phyloP scores from a whole-genome alignment of 129 eudicot genomes.

The Lonicera japonica region DNA sequence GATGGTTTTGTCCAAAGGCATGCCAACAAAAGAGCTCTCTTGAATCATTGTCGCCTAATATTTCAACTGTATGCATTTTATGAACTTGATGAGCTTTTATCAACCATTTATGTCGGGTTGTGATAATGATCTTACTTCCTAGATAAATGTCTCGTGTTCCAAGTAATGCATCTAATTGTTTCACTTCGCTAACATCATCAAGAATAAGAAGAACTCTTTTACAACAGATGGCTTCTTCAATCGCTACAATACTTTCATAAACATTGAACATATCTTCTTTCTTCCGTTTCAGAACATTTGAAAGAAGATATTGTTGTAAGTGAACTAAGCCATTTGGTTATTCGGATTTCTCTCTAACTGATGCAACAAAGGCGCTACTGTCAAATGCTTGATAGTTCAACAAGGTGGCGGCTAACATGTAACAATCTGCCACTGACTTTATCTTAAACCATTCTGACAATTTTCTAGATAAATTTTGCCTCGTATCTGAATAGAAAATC shows the following conservation, averaged over 20 bases:
- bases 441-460: background rate
- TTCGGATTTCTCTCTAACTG: slow-evolving; percentile 20
- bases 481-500: slow-evolving; percentile 12
- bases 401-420: background rate
- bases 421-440: background rate
- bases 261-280: slow-evolving; percentile 10
- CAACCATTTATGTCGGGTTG: slow-evolving; percentile 18
- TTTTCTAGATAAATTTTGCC: background rate
- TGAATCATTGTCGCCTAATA: slow-evolving; percentile 10
- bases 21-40: slow-evolving; percentile 25
- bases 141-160: slow-evolving; percentile 23
- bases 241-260: slow-evolving; percentile 17
- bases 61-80: background rate
- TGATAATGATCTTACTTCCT: slow-evolving; percentile 37
- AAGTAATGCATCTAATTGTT: slow-evolving; percentile 34
- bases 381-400: slow-evolving; percentile 22
- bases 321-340: slow-evolving; percentile 17
- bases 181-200: slow-evolving; percentile 32
- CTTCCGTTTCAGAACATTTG: slow-evolving; percentile 21
- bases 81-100: slow-evolving; percentile 3
- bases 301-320: slow-evolving; percentile 31
- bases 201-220: slow-evolving; percentile 39
- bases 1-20: slow-evolving; percentile 30
- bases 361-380: slow-evolving; percentile 22
- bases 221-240: slow-evolving; percentile 12